Percentiles rank a stretch among this genome's conserved stretches.
phyloP scores from a whole-genome alignment of 2,329 filamentous ascomycete genomes.

The Seiridium unicorne region DNA sequence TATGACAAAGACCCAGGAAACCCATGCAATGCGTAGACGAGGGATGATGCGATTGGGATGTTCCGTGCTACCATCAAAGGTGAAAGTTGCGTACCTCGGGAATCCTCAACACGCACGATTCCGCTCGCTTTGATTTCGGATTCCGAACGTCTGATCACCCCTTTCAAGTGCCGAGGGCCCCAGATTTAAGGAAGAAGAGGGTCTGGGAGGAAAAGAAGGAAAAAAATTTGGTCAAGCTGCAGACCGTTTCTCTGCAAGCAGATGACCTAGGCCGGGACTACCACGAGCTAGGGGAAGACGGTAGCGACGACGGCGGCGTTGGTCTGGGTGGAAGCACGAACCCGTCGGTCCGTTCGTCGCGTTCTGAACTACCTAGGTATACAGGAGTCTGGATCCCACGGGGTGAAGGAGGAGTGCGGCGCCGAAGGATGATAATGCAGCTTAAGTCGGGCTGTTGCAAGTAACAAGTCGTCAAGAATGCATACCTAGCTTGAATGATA shows the following conservation, averaged over 20 bases:
- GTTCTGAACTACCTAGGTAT: neutral
- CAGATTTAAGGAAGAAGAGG: neutral
- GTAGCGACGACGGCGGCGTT: constrained; percentile 6
- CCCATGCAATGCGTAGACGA: constrained; percentile 5
- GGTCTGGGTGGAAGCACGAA: constrained; percentile 1
- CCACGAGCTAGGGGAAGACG: constrained; percentile 5
- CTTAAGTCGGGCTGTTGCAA: no score
- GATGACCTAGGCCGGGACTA: constrained; percentile 1
- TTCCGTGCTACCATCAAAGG: neutral
- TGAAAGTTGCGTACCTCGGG: neutral
- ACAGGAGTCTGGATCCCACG: neutral
- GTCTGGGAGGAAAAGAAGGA: neutral
- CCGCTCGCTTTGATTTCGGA: neutral
- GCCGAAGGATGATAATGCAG: neutral
- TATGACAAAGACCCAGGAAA: constrained; percentile 15
- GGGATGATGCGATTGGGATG: neutral
- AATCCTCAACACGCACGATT: neutral
- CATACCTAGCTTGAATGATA: neutral
- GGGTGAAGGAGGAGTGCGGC: neutral
- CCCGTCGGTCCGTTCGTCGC: neutral
- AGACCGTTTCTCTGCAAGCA: neutral
- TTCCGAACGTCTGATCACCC: neutral
- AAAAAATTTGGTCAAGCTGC: neutral
- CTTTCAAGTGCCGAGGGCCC: neutral
- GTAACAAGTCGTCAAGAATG: neutral